Percentiles rank a stretch among this genome's conserved stretches.
phyloP scores from a whole-genome alignment of 2,329 filamentous ascomycete genomes.

The Bisporella sp. region DNA sequence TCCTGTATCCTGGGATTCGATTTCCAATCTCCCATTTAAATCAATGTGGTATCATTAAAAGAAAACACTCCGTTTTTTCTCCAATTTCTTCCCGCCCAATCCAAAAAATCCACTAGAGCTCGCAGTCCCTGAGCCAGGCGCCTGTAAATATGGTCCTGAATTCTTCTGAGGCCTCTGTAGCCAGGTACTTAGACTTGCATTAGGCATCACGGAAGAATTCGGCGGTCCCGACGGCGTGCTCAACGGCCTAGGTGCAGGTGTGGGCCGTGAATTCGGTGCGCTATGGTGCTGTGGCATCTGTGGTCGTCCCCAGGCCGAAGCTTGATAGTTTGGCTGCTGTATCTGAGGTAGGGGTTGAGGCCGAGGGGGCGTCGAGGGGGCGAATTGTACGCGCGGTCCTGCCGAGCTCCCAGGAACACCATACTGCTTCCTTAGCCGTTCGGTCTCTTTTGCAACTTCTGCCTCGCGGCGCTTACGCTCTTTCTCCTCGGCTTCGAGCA shows the following conservation, averaged over 20 bases:
- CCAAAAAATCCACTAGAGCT: slow-evolving; percentile 39
- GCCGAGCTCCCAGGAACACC: slow-evolving; percentile 33
- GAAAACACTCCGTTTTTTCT: slow-evolving; percentile 27
- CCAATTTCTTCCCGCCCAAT: slow-evolving; percentile 28
- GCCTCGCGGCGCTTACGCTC: slow-evolving; percentile 49
- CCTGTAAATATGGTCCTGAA: slow-evolving; percentile 21
- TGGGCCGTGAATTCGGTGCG: slow-evolving; percentile 21
- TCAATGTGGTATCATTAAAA: slow-evolving; percentile 10
- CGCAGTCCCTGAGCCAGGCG: slow-evolving; percentile 24
- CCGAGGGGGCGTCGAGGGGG: slow-evolving; percentile 6
- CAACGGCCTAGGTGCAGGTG: slow-evolving; percentile 19
- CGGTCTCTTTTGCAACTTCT: slow-evolving; percentile 72
- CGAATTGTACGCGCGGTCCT: slow-evolving; percentile 8
- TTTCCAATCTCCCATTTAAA: not conserved
- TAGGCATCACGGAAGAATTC: not conserved
- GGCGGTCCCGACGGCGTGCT: slow-evolving; percentile 16
- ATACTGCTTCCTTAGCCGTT: slow-evolving; percentile 64
- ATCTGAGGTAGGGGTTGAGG: slow-evolving; percentile 6
- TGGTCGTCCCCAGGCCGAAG: slow-evolving; percentile 1
- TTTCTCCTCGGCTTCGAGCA: slow-evolving; percentile 60
- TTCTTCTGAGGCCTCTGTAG: slow-evolving; percentile 4
- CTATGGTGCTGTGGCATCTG: slow-evolving; percentile 16
- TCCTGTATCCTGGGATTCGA: too few relatives aligned
- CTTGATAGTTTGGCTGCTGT: slow-evolving; percentile 7
- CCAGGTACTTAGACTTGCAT: not conserved